Evolutionary conservation across 768 basidiomycete species (phyloP), one percentile per base, ranked within the genome.

Genomic region (Mycena sanguinolenta): DNA sequence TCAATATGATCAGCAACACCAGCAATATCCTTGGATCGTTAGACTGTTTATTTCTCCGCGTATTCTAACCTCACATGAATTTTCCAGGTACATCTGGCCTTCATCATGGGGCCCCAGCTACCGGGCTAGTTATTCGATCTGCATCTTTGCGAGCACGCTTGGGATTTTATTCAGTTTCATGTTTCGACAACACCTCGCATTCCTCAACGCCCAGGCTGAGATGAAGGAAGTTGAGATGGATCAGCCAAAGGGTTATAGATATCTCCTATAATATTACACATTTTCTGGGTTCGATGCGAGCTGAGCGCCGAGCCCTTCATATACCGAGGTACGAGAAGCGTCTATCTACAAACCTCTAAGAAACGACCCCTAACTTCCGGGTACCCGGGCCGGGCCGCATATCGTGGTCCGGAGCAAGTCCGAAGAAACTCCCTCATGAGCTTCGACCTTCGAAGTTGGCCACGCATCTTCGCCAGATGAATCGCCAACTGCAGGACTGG

Each of bases 21-120:
- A 96, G 96, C 0, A 97, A 97, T 81, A 85, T 97, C 49, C 82
- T 90, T 50, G 95, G 95, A 71, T 91, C 94, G 84, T 96, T 84
- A 82, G 16, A 27, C 12, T 7, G 4, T 57, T 54, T 21, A 30
- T 46, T 55, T 34, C 46, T 17, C 34, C 54, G 21, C 46, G 5
- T 55, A 25, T 12, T 23, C n/a, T 30, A 9, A 36, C 25, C n/a
- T 44, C 53, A 38, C 63, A 14, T n/a, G n/a, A n/a, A 4, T 13
- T 42, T 25, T 34, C 16, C 38, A 63, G 67, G 60, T 71, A 73
- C 60, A 71, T 73, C 30, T 95, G 92, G 91, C 92, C 91, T 8
- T 80, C 79, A 52, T 72, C 78, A 6, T 95, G 92, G 92, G 92
- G 91, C 4, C 92, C 91, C 14, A 86, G 86, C 0, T 96, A 95